A percentile compares a stretch with the other conserved stretches of the same genome.
Evolutionary conservation across 2,329 filamentous ascomycete genomes (phyloP).

Genomic region (Coleophoma cylindrospora): DNA sequence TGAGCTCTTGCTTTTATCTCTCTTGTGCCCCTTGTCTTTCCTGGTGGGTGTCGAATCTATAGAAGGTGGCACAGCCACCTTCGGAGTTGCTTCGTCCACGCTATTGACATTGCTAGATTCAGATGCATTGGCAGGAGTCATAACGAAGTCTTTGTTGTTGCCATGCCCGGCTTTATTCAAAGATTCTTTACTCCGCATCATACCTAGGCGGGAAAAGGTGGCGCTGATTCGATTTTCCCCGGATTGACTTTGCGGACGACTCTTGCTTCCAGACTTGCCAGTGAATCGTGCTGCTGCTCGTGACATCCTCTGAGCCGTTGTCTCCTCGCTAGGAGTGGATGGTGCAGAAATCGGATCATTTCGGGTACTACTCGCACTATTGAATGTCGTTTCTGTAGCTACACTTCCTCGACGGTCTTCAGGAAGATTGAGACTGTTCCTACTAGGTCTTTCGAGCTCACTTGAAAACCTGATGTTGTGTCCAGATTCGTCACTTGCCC

Average conservation of each 20-base stretch:
- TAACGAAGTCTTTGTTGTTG: slow-evolving; percentile 5
- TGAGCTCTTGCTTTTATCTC: slow-evolving; percentile 20
- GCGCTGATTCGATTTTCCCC: slow-evolving; percentile 54
- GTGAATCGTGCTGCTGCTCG: slow-evolving; percentile 53
- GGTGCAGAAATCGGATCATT: slow-evolving; percentile 33
- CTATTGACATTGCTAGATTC: slow-evolving; percentile 7
- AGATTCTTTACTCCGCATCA: slow-evolving; percentile 23
- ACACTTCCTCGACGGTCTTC: slow-evolving; percentile 43
- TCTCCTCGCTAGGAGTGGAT: slow-evolving; percentile 46
- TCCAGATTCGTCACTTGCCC: slow-evolving; percentile 28
- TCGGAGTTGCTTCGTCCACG: slow-evolving; percentile 7
- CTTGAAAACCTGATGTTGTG: slow-evolving; percentile 51
- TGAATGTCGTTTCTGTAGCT: slow-evolving; percentile 37
- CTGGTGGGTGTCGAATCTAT: slow-evolving; percentile 10
- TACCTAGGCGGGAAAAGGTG: slow-evolving; percentile 42
- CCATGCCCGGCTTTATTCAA: slow-evolving; percentile 14
- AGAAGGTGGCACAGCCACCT: neutral
- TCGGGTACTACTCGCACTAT: slow-evolving; percentile 31
- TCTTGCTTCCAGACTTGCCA: slow-evolving; percentile 35
- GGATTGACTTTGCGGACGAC: slow-evolving; percentile 52
- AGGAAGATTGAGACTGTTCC: slow-evolving; percentile 42
- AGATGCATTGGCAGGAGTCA: neutral
- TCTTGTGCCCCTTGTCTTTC: slow-evolving; percentile 15
- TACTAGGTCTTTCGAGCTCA: slow-evolving; percentile 42
- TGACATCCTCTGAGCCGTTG: slow-evolving; percentile 47